Base-by-base conservation (phyloP, 2,329 filamentous ascomycete species). In the Didymellaceae sp. region DNA sequence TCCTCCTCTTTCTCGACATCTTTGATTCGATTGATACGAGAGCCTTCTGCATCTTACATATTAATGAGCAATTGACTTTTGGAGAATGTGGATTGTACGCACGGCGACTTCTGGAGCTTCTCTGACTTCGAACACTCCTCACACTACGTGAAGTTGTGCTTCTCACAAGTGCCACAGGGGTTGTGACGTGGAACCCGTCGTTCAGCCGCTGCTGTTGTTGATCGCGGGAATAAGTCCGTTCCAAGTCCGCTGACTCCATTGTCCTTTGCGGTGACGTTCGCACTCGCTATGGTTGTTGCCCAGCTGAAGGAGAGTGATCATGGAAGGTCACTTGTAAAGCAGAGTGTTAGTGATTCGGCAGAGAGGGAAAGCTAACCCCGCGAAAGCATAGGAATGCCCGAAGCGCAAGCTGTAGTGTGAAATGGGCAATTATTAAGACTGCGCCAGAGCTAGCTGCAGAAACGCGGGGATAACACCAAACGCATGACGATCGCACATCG, bases 171-270 rank as follows among this genome's bases (percentile, higher is more conserved):
- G 62, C 55, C 53, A 66, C 61, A 2, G 69, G 66, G 13, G 65
- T 66, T 8, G 58, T 61, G 21, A 61, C 50, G 21, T 57, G 59
- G 17, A 60, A 47, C 16, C 56, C 52, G 17, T 67, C 60, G 13
- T 67, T 61, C 11, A 68, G 54, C 45, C 63, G 54, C 41, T 68
- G 63, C 46, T 69, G 67, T 49, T 71, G 63, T 52, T 67, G 66
- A 45, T 71, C 67, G 14, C 63, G 59, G 53, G 69, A 70, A 59
- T 66, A 71, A 55, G 63, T 71, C 47, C 57, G 60, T 45, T 71
- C 68, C n/a, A 73, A 55, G 50, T 70, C 61, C 7, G 55, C 50
- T 21, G 52, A 55, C 43, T 61, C 65, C 65, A 68, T 65, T 28
- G 21, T 51, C 16, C 40, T 11, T 25, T 47, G 38, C n/a, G 28